Base-by-base conservation (phyloP, 805 yeast species). In the Ogataea nonfermentans region DNA sequence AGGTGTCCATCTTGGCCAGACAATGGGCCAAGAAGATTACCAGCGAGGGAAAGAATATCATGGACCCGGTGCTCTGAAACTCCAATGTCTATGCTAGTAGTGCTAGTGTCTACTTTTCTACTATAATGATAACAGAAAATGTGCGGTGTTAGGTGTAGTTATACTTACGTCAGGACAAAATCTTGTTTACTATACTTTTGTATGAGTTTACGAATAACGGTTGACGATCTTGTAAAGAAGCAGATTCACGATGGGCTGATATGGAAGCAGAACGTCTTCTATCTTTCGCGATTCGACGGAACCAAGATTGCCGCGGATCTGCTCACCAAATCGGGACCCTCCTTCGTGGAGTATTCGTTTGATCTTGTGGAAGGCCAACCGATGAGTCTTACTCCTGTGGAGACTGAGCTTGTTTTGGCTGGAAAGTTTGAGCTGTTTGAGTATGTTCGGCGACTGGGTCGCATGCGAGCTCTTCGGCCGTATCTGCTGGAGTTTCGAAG, bases 1-100 rank as follows among this genome's bases (percentile, higher is more conserved):
- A 87, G 63, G 93, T 89, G 19, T 79, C 88, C 41, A 76, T 84
- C 13, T 70, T 83, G 41, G 82, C 93, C 47, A 75, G 91, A 59
- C 84, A 83, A 59, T 84, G 93, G 93, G 93, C 90, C 16, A 78
- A 81, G 57, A 74, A 78, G 53, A 65, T 74, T 38, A 64, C 65
- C 29, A 55, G 67, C 29, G 79, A 74, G 44, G 70, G 73, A 35
- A 72, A 66, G 46, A 60, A 52, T 47, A 63, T 65, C 24, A 64
- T 64, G 68, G 68, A 65, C 52, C 58, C 65, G 15, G 58, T 55
- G 24, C 38, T 60, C 19, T 62, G 41, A n/a, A n/a, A 48, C 17
- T 19, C 12, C 10, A 32, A 20, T 20, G 19, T 28, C 25, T 32
- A 19, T 37, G 33, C 37, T 42, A 34, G 22, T 19, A 19, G 22